A percentile compares a stretch with the other conserved stretches of the same genome.
Evolutionary conservation across 805 yeast species (phyloP).

Genomic region (Sugiyamaella floridensis): DNA sequence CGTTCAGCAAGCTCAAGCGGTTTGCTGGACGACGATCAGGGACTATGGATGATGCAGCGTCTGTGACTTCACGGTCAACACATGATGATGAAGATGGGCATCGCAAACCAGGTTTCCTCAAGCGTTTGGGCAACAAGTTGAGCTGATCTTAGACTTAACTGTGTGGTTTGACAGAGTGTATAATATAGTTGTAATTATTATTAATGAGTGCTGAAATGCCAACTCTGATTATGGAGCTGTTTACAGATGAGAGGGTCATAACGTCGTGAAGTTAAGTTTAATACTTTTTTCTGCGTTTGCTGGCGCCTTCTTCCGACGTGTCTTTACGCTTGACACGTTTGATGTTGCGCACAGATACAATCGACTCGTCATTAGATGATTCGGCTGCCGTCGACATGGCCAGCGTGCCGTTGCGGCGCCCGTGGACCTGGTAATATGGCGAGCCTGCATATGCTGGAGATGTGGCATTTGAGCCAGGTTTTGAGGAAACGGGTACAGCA

Average conservation of each 20-base stretch:
- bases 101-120: not conserved
- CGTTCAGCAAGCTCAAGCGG: conserved; percentile 6
- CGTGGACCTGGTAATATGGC: conserved; percentile 7
- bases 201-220: not conserved
- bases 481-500: not conserved
- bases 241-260: too few species aligned
- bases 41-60: not conserved
- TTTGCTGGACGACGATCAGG: not conserved
- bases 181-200: too few species aligned
- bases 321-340: conserved; percentile 8
- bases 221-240: not conserved
- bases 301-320: not conserved
- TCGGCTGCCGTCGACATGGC: conserved; percentile 12
- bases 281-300: not conserved
- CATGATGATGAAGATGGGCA: not conserved
- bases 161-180: not conserved
- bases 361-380: conserved; percentile 17
- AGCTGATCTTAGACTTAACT: not conserved
- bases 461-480: not conserved
- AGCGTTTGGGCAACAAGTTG: not conserved
- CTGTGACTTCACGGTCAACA: not conserved
- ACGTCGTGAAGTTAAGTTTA: too few species aligned
- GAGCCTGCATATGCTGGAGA: not conserved
- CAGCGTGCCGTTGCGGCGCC: conserved; percentile 2
- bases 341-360: conserved; percentile 2